These are phyloP conservation scores for Mycena latifolia DNA, from an alignment of 768 basidiomycete species.

Conservation along the genomic window DNA sequence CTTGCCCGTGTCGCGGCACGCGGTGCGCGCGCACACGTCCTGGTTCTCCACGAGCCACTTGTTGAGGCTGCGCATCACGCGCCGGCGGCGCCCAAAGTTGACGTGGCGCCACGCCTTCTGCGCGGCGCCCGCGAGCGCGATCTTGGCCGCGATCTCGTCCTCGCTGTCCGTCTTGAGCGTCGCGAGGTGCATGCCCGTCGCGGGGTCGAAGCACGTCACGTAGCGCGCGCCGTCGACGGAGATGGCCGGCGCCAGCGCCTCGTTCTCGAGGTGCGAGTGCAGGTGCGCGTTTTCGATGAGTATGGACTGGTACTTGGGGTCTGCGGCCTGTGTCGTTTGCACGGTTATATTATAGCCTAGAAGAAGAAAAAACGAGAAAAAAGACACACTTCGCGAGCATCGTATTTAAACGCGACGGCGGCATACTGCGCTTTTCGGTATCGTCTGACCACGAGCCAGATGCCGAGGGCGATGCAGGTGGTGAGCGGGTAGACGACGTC, in stretches of 20 bases:
- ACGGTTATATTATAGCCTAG: too few species aligned
- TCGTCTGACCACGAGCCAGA: slow-evolving; percentile 82
- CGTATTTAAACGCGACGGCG: slow-evolving; percentile 74
- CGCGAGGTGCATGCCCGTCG: slow-evolving; percentile 84
- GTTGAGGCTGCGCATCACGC: slow-evolving; percentile 87
- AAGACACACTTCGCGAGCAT: slow-evolving; percentile 67
- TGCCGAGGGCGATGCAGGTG: slow-evolving; percentile 80
- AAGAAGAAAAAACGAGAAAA: not conserved
- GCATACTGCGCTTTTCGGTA: slow-evolving; percentile 82
- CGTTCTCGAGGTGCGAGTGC: slow-evolving; percentile 71
- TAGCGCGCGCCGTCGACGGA: slow-evolving; percentile 66
- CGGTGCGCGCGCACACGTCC: slow-evolving; percentile 86
- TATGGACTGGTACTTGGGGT: slow-evolving; percentile 68
- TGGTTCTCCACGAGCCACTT: slow-evolving; percentile 96
- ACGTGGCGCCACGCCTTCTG: slow-evolving; percentile 82
- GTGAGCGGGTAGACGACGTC: slow-evolving; percentile 78
- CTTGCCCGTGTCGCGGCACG: slow-evolving; percentile 96
- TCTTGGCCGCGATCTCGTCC: slow-evolving; percentile 80
- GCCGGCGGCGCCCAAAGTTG: slow-evolving; percentile 82
- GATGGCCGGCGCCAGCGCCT: slow-evolving; percentile 65
- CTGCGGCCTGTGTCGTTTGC: slow-evolving; percentile 57
- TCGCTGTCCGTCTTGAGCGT: slow-evolving; percentile 83
- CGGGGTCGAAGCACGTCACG: slow-evolving; percentile 94
- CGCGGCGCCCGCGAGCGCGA: slow-evolving; percentile 71
- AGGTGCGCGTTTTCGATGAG: slow-evolving; percentile 71